These are phyloP conservation scores for Leptodontidium sp. DNA, from an alignment of 2,329 filamentous ascomycete genomes.

Conservation along the genomic window DNA sequence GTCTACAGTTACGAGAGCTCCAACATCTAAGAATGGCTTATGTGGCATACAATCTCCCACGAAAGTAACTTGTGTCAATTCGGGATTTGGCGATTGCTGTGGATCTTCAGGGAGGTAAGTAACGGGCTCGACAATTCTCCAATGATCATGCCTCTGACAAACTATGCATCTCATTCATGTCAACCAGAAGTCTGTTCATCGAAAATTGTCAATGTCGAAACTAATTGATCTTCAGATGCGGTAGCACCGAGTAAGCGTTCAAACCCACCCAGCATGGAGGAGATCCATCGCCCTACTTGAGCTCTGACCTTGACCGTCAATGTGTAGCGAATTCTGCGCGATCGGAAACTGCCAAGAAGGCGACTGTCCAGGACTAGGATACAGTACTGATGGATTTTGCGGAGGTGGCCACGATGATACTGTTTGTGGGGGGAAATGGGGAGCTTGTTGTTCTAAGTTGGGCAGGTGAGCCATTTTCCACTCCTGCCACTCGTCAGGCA, in stretches of 20 bases:
- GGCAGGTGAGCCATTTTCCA: not conserved
- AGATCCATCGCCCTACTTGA: not conserved
- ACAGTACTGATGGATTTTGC: constrained; percentile 9
- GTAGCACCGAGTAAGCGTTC: not conserved
- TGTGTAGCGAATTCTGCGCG: constrained; percentile 1
- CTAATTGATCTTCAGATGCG: not conserved
- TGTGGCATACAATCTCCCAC: not conserved
- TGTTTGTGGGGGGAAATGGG: not conserved
- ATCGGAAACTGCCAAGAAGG: constrained; percentile 6
- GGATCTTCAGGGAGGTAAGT: constrained; percentile 6
- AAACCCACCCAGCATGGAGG: not conserved
- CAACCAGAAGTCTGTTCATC: not conserved
- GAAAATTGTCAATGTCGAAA: not conserved
- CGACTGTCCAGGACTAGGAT: constrained; percentile 9
- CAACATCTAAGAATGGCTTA: constrained; percentile 5
- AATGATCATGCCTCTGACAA: not conserved
- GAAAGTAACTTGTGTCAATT: constrained; percentile 6
- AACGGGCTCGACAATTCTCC: not conserved
- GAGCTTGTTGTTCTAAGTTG: constrained; percentile 2
- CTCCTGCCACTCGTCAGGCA: not conserved
- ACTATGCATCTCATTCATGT: not conserved
- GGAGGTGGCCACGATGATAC: not conserved
- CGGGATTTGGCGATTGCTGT: constrained; percentile 12
- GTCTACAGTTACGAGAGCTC: not conserved
- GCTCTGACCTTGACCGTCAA: not conserved